Evolutionary conservation across 305 asterid species (phyloP).

Genomic region (Fraxinus velutina): DNA sequence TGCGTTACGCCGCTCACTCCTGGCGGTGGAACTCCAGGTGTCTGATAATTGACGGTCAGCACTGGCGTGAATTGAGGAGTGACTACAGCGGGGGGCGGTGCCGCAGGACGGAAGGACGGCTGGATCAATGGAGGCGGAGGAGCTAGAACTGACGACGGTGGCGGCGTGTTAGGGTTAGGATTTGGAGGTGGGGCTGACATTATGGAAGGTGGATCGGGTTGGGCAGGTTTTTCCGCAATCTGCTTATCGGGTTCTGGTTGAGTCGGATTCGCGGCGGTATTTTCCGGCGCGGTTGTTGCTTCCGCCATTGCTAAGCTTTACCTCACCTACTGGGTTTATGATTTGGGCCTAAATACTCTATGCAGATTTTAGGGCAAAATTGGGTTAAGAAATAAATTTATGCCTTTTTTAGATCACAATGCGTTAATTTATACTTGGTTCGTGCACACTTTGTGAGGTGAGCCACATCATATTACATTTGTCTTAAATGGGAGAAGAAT

Average conservation of each 20-base stretch:
- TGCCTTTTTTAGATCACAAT: neutral
- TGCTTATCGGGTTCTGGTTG: conserved; percentile 35
- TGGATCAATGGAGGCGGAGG: conserved; percentile 64
- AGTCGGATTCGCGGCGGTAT: conserved; percentile 21
- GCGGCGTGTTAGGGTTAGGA: conserved; percentile 45
- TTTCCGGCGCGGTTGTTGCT: conserved; percentile 42
- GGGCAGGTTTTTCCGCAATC: conserved; percentile 18
- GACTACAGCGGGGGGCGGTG: conserved; percentile 33
- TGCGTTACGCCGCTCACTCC: conserved; percentile 45
- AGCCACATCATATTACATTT: neutral
- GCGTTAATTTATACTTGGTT: neutral
- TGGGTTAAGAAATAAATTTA: neutral
- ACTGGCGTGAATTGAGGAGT: conserved; percentile 56
- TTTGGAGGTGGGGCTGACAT: conserved; percentile 32
- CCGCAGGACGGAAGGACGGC: conserved; percentile 63
- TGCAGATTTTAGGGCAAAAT: neutral
- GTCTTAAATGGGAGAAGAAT: neutral
- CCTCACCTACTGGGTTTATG: neutral
- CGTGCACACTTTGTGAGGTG: neutral
- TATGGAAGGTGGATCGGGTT: conserved; percentile 40
- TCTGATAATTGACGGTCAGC: conserved; percentile 39
- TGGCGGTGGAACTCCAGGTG: conserved; percentile 69
- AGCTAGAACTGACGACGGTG: conserved; percentile 37
- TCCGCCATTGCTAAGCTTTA: conserved; percentile 55
- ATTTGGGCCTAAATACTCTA: neutral